Percentiles rank a stretch among this genome's conserved stretches.
Evolutionary conservation across 192 early-diverging fungal genomes (phyloP).

Genomic region (Diversispora epigaea): DNA sequence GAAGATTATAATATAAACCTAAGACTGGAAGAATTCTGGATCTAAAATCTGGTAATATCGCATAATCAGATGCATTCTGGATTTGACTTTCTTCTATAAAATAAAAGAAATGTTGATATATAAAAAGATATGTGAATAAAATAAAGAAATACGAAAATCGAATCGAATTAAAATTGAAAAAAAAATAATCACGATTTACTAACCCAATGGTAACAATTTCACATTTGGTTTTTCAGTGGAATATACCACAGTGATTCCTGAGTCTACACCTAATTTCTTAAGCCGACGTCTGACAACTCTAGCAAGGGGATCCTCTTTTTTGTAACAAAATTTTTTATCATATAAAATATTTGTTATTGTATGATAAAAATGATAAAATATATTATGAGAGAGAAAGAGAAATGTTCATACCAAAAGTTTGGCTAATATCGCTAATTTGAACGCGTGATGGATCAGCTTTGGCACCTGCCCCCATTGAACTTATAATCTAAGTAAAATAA

Average conservation of each 20-base stretch:
- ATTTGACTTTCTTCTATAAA: conserved; percentile 70
- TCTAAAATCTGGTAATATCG: conserved; percentile 91
- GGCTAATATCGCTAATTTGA: conserved; percentile 93
- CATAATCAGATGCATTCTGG: conserved; percentile 83
- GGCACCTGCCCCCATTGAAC: conserved; percentile 97
- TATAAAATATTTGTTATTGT: too few species aligned
- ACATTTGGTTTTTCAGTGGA: conserved; percentile 93
- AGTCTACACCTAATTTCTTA: conserved; percentile 66
- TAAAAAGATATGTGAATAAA: neutral
- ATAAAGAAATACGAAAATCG: neutral
- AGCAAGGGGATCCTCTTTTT: conserved; percentile 86
- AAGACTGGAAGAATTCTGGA: conserved; percentile 81
- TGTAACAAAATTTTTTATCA: neutral
- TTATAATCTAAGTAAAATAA: conserved; percentile 51
- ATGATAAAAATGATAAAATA: too few species aligned
- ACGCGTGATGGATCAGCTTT: conserved; percentile 95
- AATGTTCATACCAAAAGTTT: conserved; percentile 68
- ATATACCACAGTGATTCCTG: conserved; percentile 91
- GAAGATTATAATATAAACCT: conserved; percentile 31
- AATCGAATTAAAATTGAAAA: neutral
- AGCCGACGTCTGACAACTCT: conserved; percentile 79
- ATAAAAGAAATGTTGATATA: neutral
- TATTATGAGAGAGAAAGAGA: too few species aligned
- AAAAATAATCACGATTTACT: neutral
- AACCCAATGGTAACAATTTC: conserved; percentile 78